Evolutionary conservation across 768 basidiomycete species (phyloP).

Genomic region (Filobasidium wieringae): DNA sequence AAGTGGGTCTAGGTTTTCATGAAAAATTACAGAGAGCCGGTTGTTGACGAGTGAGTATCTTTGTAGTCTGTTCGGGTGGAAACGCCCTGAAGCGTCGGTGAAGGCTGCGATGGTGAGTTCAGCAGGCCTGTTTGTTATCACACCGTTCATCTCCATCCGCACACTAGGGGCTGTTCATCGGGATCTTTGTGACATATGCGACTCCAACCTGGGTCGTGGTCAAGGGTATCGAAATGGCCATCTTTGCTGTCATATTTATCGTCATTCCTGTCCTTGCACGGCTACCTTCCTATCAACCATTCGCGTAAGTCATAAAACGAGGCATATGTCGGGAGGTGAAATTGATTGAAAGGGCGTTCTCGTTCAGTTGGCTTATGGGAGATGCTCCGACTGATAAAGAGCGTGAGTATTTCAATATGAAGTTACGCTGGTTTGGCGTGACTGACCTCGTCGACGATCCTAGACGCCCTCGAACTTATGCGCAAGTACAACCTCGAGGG

Average conservation of each 20-base stretch:
- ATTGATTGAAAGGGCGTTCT: neutral
- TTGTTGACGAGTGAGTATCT: neutral
- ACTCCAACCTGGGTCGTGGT: neutral
- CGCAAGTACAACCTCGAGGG: neutral
- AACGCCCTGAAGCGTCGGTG: neutral
- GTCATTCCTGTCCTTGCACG: neutral
- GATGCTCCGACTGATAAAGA: neutral
- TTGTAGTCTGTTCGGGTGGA: neutral
- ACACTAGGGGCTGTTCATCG: neutral
- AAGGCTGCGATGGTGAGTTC: neutral
- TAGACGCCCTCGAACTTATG: neutral
- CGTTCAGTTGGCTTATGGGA: neutral
- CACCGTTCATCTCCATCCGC: neutral
- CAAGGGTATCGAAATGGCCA: neutral
- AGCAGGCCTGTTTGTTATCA: neutral
- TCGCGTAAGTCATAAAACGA: neutral
- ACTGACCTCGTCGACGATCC: neutral
- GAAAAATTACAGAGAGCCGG: neutral
- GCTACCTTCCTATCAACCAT: neutral
- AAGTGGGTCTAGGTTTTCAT: neutral
- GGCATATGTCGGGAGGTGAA: neutral
- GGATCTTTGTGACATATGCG: neutral
- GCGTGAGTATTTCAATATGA: neutral
- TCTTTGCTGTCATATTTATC: neutral
- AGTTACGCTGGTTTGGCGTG: neutral